phyloP scores from a whole-genome alignment of 2,329 filamentous ascomycete species.

The Aspergillus persii region DNA sequence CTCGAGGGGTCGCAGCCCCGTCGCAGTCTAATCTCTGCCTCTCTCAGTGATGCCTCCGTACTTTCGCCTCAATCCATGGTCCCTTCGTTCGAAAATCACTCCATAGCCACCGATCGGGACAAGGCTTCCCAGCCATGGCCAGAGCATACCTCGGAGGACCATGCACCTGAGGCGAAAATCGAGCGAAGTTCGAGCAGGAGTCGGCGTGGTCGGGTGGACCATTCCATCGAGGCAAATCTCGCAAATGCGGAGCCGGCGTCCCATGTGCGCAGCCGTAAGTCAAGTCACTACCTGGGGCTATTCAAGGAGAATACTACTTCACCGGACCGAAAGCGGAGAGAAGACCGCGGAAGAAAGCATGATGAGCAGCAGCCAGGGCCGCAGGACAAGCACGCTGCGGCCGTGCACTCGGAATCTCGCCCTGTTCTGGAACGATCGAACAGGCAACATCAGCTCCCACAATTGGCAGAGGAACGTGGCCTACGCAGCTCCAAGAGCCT shows the following conservation, averaged over 20 bases:
- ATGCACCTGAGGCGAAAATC: constrained; percentile 21
- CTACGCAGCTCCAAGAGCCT: constrained; percentile 26
- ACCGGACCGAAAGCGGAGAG: constrained; percentile 51
- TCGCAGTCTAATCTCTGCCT: constrained; percentile 27
- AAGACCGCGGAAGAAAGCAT: constrained; percentile 42
- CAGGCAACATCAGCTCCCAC: constrained; percentile 4
- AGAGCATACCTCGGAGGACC: constrained; percentile 21
- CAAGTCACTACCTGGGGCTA: constrained; percentile 63
- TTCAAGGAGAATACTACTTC: constrained; percentile 62
- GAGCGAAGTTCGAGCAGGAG: constrained; percentile 43
- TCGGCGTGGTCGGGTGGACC: constrained; percentile 53
- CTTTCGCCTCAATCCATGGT: constrained; percentile 21
- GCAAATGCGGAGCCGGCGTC: constrained; percentile 55
- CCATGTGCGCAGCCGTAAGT: constrained; percentile 62
- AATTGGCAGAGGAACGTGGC: constrained; percentile 13
- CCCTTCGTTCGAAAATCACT: constrained; percentile 19
- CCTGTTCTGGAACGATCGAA: constrained; percentile 15
- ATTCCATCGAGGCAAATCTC: constrained; percentile 63
- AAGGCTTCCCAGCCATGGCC: constrained; percentile 20
- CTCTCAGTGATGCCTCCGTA: constrained; percentile 26
- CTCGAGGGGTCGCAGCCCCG: constrained; percentile 22
- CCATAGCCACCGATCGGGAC: constrained; percentile 20
- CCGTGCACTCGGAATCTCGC: constrained; percentile 11
- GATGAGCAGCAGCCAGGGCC: constrained; percentile 25
- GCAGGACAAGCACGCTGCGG: constrained; percentile 11